phyloP scores from a whole-genome alignment of 805 yeast genomes.

The Ogataea methanolica region DNA sequence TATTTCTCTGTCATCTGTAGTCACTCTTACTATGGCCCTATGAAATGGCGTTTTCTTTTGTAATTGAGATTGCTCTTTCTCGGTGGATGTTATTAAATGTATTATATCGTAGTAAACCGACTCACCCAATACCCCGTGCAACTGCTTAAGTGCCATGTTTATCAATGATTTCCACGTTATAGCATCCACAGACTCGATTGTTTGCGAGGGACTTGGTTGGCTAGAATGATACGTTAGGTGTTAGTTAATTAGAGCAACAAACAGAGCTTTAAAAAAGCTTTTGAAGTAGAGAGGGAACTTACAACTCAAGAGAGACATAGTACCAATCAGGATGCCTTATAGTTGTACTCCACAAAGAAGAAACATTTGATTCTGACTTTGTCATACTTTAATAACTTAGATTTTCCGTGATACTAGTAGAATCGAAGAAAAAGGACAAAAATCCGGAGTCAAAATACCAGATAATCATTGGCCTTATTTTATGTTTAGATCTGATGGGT shows the following conservation, averaged over 20 bases:
- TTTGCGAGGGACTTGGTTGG: neutral
- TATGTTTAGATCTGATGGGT: too few species aligned
- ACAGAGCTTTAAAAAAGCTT: neutral
- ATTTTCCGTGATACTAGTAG: neutral
- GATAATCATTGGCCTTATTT: too few species aligned
- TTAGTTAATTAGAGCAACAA: neutral
- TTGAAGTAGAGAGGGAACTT: conserved; percentile 1
- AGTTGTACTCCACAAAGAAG: conserved; percentile 3
- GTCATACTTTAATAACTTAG: neutral
- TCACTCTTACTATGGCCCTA: conserved; percentile 19
- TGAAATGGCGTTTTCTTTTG: neutral
- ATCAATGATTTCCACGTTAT: conserved; percentile 26
- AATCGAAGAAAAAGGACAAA: too few species aligned
- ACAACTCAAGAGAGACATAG: conserved; percentile 11
- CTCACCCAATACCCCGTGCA: conserved; percentile 26
- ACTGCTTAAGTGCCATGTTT: conserved; percentile 14
- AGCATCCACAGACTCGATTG: conserved; percentile 4
- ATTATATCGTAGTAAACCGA: conserved; percentile 25
- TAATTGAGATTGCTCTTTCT: neutral
- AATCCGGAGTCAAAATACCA: too few species aligned
- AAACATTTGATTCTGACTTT: neutral
- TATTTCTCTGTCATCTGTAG: conserved; percentile 15
- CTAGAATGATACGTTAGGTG: neutral
- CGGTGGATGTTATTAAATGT: neutral
- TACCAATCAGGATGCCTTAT: conserved; percentile 14